A percentile compares a stretch with the other conserved stretches of the same genome.
phyloP scores from a whole-genome alignment of 495 filamentous ascomycete species.

The Entonaema liquescens region DNA sequence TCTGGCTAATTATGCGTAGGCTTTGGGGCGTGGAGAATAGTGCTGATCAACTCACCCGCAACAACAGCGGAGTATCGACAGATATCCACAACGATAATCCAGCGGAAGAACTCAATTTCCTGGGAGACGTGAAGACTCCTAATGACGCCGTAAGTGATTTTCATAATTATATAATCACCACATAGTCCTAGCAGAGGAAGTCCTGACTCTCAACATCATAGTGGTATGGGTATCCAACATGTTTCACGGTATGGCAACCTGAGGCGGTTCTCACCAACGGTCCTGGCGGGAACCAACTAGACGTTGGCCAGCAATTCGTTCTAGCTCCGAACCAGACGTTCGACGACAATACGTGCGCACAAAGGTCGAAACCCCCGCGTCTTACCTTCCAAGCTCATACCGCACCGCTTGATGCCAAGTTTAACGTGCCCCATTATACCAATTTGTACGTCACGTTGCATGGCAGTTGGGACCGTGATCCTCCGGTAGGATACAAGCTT shows the following conservation, averaged over 20 bases:
- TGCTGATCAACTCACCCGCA: constrained; percentile 67
- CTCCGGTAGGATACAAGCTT: constrained; percentile 66
- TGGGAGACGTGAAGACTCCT: constrained; percentile 65
- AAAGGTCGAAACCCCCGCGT: constrained; percentile 53
- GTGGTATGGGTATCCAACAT: constrained; percentile 76
- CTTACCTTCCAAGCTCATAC: constrained; percentile 68
- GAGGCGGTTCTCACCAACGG: constrained; percentile 14
- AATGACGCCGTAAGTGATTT: constrained; percentile 13
- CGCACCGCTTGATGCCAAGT: constrained; percentile 69
- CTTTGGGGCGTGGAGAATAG: constrained; percentile 80
- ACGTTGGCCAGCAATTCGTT: constrained; percentile 52
- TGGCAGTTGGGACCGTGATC: constrained; percentile 62
- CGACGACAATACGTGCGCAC: constrained; percentile 59
- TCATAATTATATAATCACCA: neutral
- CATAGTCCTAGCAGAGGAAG: neutral
- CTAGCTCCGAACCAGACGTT: constrained; percentile 33
- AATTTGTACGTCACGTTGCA: constrained; percentile 55
- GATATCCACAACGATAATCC: constrained; percentile 77
- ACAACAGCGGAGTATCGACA: constrained; percentile 44
- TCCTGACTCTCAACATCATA: neutral
- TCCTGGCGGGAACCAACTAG: constrained; percentile 17
- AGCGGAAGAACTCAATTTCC: constrained; percentile 77
- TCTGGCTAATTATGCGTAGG: constrained; percentile 56
- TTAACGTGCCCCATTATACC: constrained; percentile 43
- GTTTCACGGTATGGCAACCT: constrained; percentile 70